Evolutionary conservation across 306 rosid species (phyloP), one percentile per base, ranked within the genome.

Genomic region (Arachis stenosperma): DNA sequence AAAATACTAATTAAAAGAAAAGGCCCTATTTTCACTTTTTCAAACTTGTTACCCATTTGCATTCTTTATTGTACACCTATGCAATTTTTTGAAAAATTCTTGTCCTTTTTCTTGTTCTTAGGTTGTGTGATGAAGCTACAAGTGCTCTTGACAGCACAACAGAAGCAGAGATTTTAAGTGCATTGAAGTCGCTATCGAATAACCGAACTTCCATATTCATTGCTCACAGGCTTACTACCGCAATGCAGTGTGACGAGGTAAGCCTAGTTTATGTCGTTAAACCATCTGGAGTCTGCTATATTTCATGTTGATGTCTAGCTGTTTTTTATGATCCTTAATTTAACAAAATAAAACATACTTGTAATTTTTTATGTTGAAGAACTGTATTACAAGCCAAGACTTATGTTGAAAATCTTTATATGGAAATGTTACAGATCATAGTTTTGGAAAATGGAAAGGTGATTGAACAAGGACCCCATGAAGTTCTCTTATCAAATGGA

Each of bases 141-240:
- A 94, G 98, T 85, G 98, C 98, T 58, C 88, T 94, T 52, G 98
- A 94, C 86, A 94, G 98, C 88, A 89, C 98, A 65, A 94, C 98
- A 9, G 97, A 94, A 84, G 96, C 97, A 8, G 98, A 89, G 81
- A 89, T 94, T 77, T 86, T 94, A 84, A 89, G 46, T 75, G 95
- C 98, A 17, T 82, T 94, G 83, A 94, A 85, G 70, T 78, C 96
- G 0, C 73, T 94, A 56, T 87, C 95, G 64, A 88, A 64, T 71
- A 89, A 94, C 79, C 89, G 96, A 73, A 94, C 98, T 42, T 89
- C 97, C 51, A 77, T 94, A 78, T 91, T 94, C 87, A 85, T 94
- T 73, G 98, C 98, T 75, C 98, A 94, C 83, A 86, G 98, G 84
- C 96, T 94, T 74, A 94, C 97, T 53, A 94, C 97, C 71, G 98